Evolutionary conservation across 768 basidiomycete species (phyloP).

Genomic region (Boletus reticuloceps): DNA sequence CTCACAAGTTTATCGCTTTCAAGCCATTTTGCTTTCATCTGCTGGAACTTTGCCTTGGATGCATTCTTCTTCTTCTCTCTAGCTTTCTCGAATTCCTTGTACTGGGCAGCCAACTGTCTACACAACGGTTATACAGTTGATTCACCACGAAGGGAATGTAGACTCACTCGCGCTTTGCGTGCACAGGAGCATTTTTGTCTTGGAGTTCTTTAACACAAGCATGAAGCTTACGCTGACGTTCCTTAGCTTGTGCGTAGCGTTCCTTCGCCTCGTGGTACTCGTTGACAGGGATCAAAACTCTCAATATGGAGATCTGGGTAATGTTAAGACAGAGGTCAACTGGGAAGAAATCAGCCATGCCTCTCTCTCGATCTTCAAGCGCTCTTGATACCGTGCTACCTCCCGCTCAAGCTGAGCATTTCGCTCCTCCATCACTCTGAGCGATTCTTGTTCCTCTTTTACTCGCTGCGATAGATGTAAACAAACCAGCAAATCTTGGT

Average conservation of each 20-base stretch:
- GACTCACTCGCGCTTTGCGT: constrained; percentile 47
- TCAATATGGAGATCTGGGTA: constrained; percentile 58
- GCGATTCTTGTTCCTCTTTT: constrained; percentile 49
- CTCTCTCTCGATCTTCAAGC: constrained; percentile 65
- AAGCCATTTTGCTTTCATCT: constrained; percentile 46
- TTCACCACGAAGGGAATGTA: background rate
- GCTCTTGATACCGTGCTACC: constrained; percentile 74
- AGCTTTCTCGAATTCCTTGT: constrained; percentile 44
- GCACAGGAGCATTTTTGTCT: constrained; percentile 65
- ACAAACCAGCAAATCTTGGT: background rate
- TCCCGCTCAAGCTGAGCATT: constrained; percentile 78
- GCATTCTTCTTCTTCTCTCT: constrained; percentile 57
- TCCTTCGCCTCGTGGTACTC: constrained; percentile 59
- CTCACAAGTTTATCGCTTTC: constrained; percentile 55
- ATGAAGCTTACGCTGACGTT: constrained; percentile 46
- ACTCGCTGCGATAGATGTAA: constrained; percentile 39
- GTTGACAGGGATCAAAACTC: constrained; percentile 68
- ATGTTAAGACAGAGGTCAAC: background rate
- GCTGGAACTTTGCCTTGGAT: constrained; percentile 48
- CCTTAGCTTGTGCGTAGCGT: constrained; percentile 50
- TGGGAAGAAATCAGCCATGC: constrained; percentile 30
- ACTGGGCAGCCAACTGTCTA: constrained; percentile 50
- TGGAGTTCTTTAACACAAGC: constrained; percentile 49
- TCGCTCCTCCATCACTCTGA: constrained; percentile 63
- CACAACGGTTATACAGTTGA: background rate